Conservation (phyloP, 2,329 filamentous ascomycete species). For the Penicillium sclerotiorum region DNA sequence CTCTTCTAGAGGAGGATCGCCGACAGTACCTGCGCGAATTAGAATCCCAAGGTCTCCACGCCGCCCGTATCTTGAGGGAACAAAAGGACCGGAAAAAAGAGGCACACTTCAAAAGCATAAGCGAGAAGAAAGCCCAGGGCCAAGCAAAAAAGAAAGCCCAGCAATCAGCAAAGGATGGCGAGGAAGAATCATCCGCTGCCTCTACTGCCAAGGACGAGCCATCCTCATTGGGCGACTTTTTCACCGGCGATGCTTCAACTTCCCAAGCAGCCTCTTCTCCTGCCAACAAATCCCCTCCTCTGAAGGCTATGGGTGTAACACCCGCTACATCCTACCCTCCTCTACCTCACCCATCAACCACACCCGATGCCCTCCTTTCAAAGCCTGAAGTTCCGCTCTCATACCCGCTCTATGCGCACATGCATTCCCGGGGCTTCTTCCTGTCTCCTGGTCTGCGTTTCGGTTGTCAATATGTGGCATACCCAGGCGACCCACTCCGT, state of each 20-base stretch:
- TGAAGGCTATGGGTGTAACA: slow-evolving; percentile 44
- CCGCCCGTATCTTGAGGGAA: slow-evolving; percentile 49
- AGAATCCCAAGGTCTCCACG: slow-evolving; percentile 57
- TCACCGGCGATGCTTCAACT: slow-evolving; percentile 18
- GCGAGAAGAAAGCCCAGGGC: slow-evolving; percentile 21
- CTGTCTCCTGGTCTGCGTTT: slow-evolving; percentile 91
- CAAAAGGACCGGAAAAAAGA: slow-evolving; percentile 55
- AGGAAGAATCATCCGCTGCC: slow-evolving; percentile 2
- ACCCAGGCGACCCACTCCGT: slow-evolving; percentile 89
- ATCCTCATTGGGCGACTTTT: slow-evolving; percentile 26
- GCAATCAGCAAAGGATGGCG: slow-evolving; percentile 7
- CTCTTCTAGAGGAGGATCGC: slow-evolving; percentile 60
- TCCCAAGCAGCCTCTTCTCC: slow-evolving; percentile 2
- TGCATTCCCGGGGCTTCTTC: slow-evolving; percentile 80
- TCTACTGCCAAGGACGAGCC: slow-evolving; percentile 7
- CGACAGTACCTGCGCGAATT: slow-evolving; percentile 63
- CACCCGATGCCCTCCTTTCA: slow-evolving; percentile 28
- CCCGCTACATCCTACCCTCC: slow-evolving; percentile 55
- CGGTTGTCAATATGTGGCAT: slow-evolving; percentile 90
- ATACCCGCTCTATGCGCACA: slow-evolving; percentile 76
- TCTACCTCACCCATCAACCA: slow-evolving; percentile 35
- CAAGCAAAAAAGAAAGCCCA: slow-evolving; percentile 22
- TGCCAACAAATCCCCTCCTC: slow-evolving; percentile 13
- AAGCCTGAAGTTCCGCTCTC: slow-evolving; percentile 50
- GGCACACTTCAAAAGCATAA: slow-evolving; percentile 49